Evolutionary conservation across 768 basidiomycete genomes (phyloP), one percentile per base, ranked within the genome.

Genomic region (Suillus cothurnatus): DNA sequence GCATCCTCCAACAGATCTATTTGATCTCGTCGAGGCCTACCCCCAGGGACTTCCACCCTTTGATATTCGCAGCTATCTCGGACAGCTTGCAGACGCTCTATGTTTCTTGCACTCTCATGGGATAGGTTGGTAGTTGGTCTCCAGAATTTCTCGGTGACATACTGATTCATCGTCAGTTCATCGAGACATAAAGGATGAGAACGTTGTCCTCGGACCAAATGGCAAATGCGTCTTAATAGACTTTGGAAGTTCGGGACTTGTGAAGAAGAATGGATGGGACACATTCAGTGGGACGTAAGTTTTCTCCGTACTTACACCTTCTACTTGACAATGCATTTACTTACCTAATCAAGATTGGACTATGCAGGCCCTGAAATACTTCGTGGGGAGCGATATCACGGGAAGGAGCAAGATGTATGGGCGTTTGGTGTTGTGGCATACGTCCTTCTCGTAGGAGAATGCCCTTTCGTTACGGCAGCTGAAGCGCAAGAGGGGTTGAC

Each of bases 371-470:
- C 97, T 45, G 97, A 99, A 77, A 99, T 99, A 64, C 79, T 99
- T 36, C 89, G 94, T 21, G 97, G 97, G 4, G 95, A 97, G 74
- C 86, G 93, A 59, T 99, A 99, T 76, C 85, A 92, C 68, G 97
- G 97, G 41, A 96, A 95, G 73, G 95, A 97, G 74, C 96, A 98
- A 77, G 97, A 99, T 70, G 92, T 98, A 3, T 99, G 97, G 96
- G 97, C 97, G 0, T 93, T 97, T 66, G 97, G 97, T 17, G 95
- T 99, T 28, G 94, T 99, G 26, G 95, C 90, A 15, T 99, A 95
- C 76, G 97, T 99, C 63, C 86, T 99, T 67, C 85, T 99, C 21
- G 86, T 91, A 26, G 94, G 94, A 7, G 94, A 97, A 80, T 96
- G 94, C 72, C 94, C 94, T 1, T 96, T 95, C 80, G 87, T 89